phyloP scores from a whole-genome alignment of 192 early-diverging fungal species.

The Phlyctochytrium arcticum region DNA sequence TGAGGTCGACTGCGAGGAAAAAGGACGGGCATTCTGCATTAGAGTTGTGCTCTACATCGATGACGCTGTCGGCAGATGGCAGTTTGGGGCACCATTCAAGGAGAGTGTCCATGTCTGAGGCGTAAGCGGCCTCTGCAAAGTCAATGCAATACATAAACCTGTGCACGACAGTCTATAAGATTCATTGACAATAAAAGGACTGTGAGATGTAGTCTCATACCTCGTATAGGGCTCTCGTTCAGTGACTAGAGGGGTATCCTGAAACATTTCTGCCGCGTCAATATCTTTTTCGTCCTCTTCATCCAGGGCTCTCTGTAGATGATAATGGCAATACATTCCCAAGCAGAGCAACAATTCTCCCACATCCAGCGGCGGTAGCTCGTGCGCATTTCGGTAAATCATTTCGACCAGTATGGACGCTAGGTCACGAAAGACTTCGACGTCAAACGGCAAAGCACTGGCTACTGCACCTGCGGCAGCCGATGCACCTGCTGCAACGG shows the following conservation, averaged over 20 bases:
- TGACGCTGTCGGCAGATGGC: neutral
- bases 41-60: constrained; percentile 12
- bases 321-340: constrained; percentile 22
- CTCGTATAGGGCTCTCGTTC: constrained; percentile 15
- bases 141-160: constrained; percentile 16
- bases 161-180: neutral
- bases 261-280: neutral
- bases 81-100: constrained; percentile 2
- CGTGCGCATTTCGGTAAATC: constrained; percentile 11
- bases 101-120: neutral
- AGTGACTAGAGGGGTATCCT: constrained; percentile 3
- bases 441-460: constrained; percentile 14
- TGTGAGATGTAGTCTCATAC: neutral
- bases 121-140: constrained; percentile 20
- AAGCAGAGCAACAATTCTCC: constrained; percentile 18
- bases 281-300: neutral
- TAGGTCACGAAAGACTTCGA: constrained; percentile 14
- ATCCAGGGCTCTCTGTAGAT: constrained; percentile 11
- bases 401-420: constrained; percentile 7
- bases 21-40: constrained; percentile 12
- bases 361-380: constrained; percentile 17
- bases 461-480: constrained; percentile 5
- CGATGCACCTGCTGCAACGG: constrained; percentile 1
- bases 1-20: constrained; percentile 7
- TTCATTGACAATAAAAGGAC: neutral